Conservation (phyloP, 2,329 filamentous ascomycete species). For the Xylaria sp. region DNA sequence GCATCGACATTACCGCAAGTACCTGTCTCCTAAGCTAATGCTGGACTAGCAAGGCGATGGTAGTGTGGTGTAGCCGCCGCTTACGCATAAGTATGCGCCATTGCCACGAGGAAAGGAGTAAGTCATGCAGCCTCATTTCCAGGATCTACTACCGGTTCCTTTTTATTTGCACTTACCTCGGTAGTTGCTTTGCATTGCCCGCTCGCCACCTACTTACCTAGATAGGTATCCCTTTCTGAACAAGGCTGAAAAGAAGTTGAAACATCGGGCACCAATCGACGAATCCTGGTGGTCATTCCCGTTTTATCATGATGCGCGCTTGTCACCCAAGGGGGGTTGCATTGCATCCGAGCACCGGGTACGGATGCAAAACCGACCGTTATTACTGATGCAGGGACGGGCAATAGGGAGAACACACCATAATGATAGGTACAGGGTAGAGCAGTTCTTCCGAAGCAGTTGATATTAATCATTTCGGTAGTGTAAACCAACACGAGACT, state of each 20-base stretch:
- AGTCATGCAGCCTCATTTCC: slow-evolving; percentile 37
- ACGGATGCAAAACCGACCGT: slow-evolving; percentile 23
- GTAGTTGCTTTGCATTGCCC: slow-evolving; percentile 15
- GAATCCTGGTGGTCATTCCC: slow-evolving; percentile 25
- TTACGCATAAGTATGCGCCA: slow-evolving; percentile 19
- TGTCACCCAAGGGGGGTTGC: slow-evolving; percentile 28
- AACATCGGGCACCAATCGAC: slow-evolving; percentile 28
- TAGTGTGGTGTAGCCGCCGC: slow-evolving; percentile 22
- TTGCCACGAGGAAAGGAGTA: slow-evolving; percentile 34
- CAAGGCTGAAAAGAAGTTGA: slow-evolving; percentile 30
- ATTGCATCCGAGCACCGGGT: slow-evolving; percentile 33
- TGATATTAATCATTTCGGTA: slow-evolving; percentile 1
- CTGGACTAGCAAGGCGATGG: slow-evolving; percentile 24
- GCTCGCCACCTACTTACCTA: slow-evolving; percentile 8
- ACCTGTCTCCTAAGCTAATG: slow-evolving; percentile 20
- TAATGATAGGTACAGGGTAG: slow-evolving; percentile 14
- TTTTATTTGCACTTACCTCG: slow-evolving; percentile 18
- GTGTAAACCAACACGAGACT: neutral
- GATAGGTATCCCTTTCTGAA: slow-evolving; percentile 4
- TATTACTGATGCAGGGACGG: slow-evolving; percentile 32
- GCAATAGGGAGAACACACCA: slow-evolving; percentile 24
- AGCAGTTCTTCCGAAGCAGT: slow-evolving; percentile 9
- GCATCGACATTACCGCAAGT: slow-evolving; percentile 1
- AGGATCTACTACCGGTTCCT: slow-evolving; percentile 31
- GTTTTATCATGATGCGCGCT: slow-evolving; percentile 15